Conservation (phyloP, 1,284 basidiomycete genomes). For the Leccinum fallax region DNA sequence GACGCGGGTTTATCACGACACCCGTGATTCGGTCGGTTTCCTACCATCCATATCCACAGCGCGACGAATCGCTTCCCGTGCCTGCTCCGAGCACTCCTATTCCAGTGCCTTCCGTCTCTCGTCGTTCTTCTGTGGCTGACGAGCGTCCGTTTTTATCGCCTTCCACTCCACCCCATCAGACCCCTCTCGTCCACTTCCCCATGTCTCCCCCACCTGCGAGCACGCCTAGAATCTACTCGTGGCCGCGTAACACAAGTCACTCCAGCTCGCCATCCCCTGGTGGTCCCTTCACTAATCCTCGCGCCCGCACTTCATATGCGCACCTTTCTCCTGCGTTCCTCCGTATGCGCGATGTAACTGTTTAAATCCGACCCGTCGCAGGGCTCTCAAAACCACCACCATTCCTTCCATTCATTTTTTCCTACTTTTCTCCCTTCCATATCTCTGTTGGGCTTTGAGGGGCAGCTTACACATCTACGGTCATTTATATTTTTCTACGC, state of each 20-base stretch:
- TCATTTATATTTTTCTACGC: slow-evolving; percentile 29
- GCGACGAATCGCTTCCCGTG: slow-evolving; percentile 9
- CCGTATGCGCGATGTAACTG: slow-evolving; percentile 35
- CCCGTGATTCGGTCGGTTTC: slow-evolving; percentile 1
- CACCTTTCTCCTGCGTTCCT: slow-evolving; percentile 42
- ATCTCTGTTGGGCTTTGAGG: slow-evolving; percentile 15
- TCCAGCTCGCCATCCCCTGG: slow-evolving; percentile 30
- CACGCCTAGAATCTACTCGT: slow-evolving; percentile 49
- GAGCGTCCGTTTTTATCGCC: slow-evolving; percentile 23
- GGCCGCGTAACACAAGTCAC: slow-evolving; percentile 33
- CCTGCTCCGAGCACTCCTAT: slow-evolving; percentile 34
- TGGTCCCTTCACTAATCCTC: slow-evolving; percentile 50
- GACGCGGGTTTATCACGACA: not conserved
- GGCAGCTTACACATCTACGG: slow-evolving; percentile 21
- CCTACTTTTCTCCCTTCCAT: not conserved
- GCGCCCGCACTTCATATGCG: slow-evolving; percentile 50
- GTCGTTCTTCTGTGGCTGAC: slow-evolving; percentile 22
- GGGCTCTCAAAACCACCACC: slow-evolving; percentile 3
- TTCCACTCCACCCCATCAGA: slow-evolving; percentile 34
- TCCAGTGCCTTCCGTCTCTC: slow-evolving; percentile 30
- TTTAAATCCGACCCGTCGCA: slow-evolving; percentile 15
- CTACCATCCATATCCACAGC: slow-evolving; percentile 5
- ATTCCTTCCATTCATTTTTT: not conserved
- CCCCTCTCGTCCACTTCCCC: slow-evolving; percentile 35
- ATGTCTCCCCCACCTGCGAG: slow-evolving; percentile 51